Conservation (phyloP, 306 rosid species). For the Chamaecrista fasciculata region DNA sequence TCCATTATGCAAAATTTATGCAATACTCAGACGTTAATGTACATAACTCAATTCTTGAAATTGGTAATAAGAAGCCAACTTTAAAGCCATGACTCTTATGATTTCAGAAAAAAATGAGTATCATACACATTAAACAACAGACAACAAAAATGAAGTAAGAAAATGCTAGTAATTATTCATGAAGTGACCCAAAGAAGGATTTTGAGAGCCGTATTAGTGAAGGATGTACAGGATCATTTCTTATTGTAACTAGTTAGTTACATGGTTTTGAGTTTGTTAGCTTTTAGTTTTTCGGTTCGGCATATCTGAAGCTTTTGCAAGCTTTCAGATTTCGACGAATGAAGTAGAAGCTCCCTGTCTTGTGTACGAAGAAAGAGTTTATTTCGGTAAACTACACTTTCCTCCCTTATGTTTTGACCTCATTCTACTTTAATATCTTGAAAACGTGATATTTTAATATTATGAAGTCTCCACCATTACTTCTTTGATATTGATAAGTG, state of each 20-base stretch:
- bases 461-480: too few species aligned
- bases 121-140: not conserved
- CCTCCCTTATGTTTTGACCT: too few species aligned
- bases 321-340: not conserved
- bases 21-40: not conserved
- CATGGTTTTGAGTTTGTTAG: not conserved
- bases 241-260: too few species aligned
- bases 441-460: too few species aligned
- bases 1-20: not conserved
- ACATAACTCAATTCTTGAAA: not conserved
- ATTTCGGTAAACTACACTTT: too few species aligned
- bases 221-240: too few species aligned
- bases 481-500: too few species aligned
- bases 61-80: not conserved
- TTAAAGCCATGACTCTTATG: constrained; percentile 24
- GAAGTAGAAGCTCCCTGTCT: not conserved
- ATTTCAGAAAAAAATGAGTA: not conserved
- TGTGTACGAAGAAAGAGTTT: not conserved
- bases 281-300: too few species aligned
- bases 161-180: not conserved
- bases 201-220: too few species aligned
- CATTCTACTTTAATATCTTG: too few species aligned
- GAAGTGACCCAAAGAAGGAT: too few species aligned
- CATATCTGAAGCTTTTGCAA: too few species aligned
- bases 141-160: not conserved